phyloP scores from a whole-genome alignment of 139 green algal species.

The Volvox reticuliferus region DNA sequence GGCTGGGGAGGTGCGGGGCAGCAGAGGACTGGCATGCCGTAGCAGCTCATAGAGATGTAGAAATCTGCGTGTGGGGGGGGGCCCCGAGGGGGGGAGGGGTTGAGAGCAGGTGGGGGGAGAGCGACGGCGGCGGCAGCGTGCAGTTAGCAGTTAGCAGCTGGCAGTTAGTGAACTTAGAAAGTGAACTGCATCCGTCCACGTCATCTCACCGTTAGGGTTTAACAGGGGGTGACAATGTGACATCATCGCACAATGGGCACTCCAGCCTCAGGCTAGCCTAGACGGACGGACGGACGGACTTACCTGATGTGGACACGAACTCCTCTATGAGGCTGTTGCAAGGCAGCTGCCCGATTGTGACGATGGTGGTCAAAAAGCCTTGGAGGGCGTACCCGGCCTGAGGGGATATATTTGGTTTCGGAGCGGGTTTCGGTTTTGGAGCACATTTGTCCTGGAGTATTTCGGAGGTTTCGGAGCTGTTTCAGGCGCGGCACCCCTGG shows the following conservation, averaged over 20 bases:
- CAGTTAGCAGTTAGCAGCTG: not conserved
- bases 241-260: not conserved
- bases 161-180: not conserved
- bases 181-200: not conserved
- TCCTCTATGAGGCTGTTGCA: conserved; percentile 29
- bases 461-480: no score
- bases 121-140: no score
- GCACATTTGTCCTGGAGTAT: no score
- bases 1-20: not conserved
- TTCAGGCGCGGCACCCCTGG: no score
- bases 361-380: not conserved
- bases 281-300: not conserved
- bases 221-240: not conserved
- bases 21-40: not conserved
- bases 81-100: not conserved
- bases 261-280: not conserved
- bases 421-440: no score
- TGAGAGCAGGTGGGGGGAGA: not conserved
- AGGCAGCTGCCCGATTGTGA: not conserved
- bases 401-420: not conserved
- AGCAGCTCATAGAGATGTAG: not conserved
- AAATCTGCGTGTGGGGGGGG: not conserved
- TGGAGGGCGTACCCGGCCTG: not conserved
- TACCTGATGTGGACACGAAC: not conserved
- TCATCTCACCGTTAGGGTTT: no score